Conservation (phyloP, 2,329 filamentous ascomycete genomes). For the Botryotinia narcissicola region DNA sequence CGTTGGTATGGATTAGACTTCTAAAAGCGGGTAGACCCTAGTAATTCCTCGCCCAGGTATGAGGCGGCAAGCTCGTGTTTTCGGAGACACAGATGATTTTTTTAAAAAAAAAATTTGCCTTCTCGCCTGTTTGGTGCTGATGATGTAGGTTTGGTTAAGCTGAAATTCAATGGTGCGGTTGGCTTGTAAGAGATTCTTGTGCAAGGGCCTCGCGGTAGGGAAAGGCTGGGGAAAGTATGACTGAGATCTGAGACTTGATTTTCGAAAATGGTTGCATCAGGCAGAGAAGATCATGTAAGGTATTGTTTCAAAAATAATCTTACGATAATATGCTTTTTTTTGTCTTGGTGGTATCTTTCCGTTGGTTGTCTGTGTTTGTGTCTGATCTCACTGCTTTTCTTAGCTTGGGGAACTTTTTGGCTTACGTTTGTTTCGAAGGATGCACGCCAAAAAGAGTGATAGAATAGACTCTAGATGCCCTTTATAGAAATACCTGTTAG, state of each 20-base stretch:
- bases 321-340: neutral
- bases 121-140: neutral
- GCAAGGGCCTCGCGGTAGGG: constrained; percentile 14
- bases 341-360: too few species aligned
- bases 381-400: neutral
- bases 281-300: constrained; percentile 2
- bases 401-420: neutral
- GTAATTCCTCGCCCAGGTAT: neutral
- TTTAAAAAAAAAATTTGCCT: neutral
- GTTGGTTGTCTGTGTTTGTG: neutral
- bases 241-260: neutral
- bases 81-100: neutral
- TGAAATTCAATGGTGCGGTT: neutral
- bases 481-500: neutral
- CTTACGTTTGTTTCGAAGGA: neutral
- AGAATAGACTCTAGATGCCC: neutral
- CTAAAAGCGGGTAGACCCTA: constrained; percentile 1
- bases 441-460: neutral
- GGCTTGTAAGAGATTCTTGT: constrained; percentile 14
- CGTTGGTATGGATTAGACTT: neutral
- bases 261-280: constrained; percentile 6
- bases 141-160: constrained; percentile 5
- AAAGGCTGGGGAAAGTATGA: neutral
- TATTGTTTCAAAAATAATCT: constrained; percentile 6
- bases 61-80: neutral